Percentiles rank a stretch among this genome's conserved stretches.
These are phyloP conservation scores for Yamadazyma membranifaciens DNA, from an alignment of 1,139 yeast genomes.

Conservation along the genomic window DNA sequence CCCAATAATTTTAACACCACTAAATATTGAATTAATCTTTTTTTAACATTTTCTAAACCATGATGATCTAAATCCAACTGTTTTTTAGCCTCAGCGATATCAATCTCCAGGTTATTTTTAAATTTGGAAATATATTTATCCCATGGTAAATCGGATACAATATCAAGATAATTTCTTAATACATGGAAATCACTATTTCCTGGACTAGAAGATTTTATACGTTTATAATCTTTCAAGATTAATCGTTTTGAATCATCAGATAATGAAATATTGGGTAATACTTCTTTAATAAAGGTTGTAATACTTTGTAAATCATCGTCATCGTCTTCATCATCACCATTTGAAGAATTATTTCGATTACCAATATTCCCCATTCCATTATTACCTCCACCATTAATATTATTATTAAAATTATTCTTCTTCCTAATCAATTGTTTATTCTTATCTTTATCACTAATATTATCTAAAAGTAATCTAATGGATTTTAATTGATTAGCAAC, in stretches of 20 bases:
- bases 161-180: conserved; percentile 66
- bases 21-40: conserved; percentile 74
- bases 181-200: conserved; percentile 76
- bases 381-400: background rate
- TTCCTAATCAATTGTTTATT: conserved; percentile 18
- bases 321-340: conserved; percentile 31
- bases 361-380: conserved; percentile 17
- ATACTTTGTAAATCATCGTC: conserved; percentile 47
- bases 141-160: conserved; percentile 71
- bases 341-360: conserved; percentile 25
- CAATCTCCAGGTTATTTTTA: conserved; percentile 43
- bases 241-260: conserved; percentile 55
- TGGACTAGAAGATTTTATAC: conserved; percentile 62
- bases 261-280: conserved; percentile 41
- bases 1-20: conserved; percentile 71
- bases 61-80: conserved; percentile 79
- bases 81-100: conserved; percentile 53
- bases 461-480: conserved; percentile 54
- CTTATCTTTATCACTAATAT: conserved; percentile 35
- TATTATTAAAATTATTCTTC: conserved; percentile 3
- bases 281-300: conserved; percentile 44
- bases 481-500: conserved; percentile 62
- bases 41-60: conserved; percentile 80
- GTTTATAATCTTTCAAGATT: conserved; percentile 60
- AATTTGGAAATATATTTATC: conserved; percentile 38